Base-by-base conservation (phyloP, 1,139 yeast species). In the Nakaseomyces nivariensis region DNA sequence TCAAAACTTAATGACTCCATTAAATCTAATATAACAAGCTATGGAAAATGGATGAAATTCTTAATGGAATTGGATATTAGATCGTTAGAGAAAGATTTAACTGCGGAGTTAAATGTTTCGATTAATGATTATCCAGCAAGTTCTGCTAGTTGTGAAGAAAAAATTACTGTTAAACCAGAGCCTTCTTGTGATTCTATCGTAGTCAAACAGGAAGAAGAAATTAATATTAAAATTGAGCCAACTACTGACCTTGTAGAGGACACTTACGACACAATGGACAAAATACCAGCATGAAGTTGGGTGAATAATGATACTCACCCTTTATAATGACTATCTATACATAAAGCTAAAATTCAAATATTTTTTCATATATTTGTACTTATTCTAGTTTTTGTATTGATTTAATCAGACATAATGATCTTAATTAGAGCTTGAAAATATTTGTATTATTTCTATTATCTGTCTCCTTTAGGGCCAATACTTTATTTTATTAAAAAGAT, bases 1-100 rank as follows among this genome's bases (percentile, higher is more conserved):
- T 42, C 45, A 11, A 37, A 47, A 8, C 42, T 47, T 6, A 33
- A 47, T 11, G 46, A 47, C 29, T 46, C 43, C 2, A 47, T 47
- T 26, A 43, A 37, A 32, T 22, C 37, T 1, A 42, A 47, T 17
- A 47, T 40, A 4, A 47, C 37, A 32, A 43, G 43, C n/a, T 47
- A 47, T 37, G 31, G 32, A 0, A 47, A 47, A 29, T 47, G 49
- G 49, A 44, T 43, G 22, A 37, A 37, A 22, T 47, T 26, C 33
- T 17, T 47, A 4, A 36, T 27, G 34, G n/a, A 32, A 13, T 17
- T 45, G 34, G 47, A 45, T n/a, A 11, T 45, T 8, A 24, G 8
- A 29, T 13, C 24, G 4, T 13, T 41, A 8, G 44, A 41, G 25
- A 41, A 41, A 8, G 44, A 41, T 11, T 8, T 41, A 29, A 41